phyloP scores from a whole-genome alignment of 2,329 filamentous ascomycete genomes.

The Didymella arachidicola region DNA sequence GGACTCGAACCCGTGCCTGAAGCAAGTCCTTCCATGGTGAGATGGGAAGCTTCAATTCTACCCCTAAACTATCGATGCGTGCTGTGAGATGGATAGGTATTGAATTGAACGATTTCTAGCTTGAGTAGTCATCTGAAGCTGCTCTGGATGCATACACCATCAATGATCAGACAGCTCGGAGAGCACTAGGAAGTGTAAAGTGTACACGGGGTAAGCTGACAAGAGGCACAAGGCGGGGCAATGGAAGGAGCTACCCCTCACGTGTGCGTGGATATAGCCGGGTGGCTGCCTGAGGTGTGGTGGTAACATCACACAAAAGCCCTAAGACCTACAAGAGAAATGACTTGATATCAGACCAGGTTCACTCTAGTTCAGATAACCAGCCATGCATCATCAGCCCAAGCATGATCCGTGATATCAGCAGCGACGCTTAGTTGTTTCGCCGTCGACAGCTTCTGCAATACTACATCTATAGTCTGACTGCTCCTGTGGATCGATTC shows the following conservation, averaged over 20 bases:
- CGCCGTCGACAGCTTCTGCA: background rate
- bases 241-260: slow-evolving; percentile 10
- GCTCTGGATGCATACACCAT: background rate
- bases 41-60: slow-evolving; percentile 46
- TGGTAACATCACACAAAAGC: background rate
- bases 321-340: background rate
- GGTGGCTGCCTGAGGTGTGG: slow-evolving; percentile 4
- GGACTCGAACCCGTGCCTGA: slow-evolving; percentile 41
- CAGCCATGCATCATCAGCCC: background rate
- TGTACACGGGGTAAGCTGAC: slow-evolving; percentile 15
- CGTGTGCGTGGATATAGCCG: slow-evolving; percentile 6
- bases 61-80: slow-evolving; percentile 41
- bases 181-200: background rate
- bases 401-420: background rate
- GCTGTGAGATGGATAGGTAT: background rate
- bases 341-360: background rate
- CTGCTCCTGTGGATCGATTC: slow-evolving; percentile 8
- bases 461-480: slow-evolving; percentile 4
- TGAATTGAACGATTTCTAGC: background rate
- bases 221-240: slow-evolving; percentile 12
- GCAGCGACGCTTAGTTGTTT: background rate
- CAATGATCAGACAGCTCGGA: accelerated
- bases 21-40: slow-evolving; percentile 24
- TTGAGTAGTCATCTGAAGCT: background rate
- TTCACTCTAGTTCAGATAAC: background rate